Percentiles rank a stretch among this genome's conserved stretches.
Conservation (phyloP, 345 rosid species). For the Linum trigynum region DNA sequence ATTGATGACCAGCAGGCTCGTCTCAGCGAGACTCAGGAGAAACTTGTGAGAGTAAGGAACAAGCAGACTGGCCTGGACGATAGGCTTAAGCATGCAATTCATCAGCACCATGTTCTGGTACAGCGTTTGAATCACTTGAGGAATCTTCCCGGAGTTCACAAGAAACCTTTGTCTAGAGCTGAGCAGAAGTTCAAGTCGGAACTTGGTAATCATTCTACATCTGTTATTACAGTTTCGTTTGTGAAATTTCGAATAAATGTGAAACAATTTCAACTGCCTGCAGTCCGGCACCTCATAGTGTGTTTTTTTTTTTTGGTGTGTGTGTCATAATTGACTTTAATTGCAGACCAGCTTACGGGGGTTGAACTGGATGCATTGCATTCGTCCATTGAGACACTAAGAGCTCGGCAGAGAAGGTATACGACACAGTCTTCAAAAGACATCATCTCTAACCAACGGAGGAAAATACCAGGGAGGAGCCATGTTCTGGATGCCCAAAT, state of each 20-base stretch:
- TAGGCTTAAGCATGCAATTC: constrained; percentile 40
- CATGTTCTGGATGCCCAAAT: constrained; percentile 43
- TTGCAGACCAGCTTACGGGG: constrained; percentile 52
- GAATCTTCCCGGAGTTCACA: constrained; percentile 63
- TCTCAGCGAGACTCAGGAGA: constrained; percentile 45
- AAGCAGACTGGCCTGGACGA: constrained; percentile 51
- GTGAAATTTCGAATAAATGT: neutral
- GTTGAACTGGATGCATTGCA: constrained; percentile 66
- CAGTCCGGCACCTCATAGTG: neutral
- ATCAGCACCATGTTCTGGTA: constrained; percentile 44
- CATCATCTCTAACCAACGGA: constrained; percentile 23
- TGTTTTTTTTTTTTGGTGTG: no score
- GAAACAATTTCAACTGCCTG: neutral
- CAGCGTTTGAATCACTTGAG: constrained; percentile 52
- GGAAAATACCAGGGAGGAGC: constrained; percentile 31
- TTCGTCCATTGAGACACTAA: constrained; percentile 56
- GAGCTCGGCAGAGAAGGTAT: constrained; percentile 51
- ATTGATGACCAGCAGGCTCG: constrained; percentile 65
- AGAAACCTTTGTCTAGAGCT: constrained; percentile 81
- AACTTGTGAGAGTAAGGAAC: constrained; percentile 54
- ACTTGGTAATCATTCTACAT: constrained; percentile 45
- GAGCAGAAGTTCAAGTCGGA: constrained; percentile 73
- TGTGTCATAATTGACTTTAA: constrained; percentile 8
- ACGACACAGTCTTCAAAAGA: constrained; percentile 31
- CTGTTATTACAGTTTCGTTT: neutral